phyloP scores from a whole-genome alignment of 2,329 filamentous ascomycete species.

The Paracoccidioides brasiliensis region DNA sequence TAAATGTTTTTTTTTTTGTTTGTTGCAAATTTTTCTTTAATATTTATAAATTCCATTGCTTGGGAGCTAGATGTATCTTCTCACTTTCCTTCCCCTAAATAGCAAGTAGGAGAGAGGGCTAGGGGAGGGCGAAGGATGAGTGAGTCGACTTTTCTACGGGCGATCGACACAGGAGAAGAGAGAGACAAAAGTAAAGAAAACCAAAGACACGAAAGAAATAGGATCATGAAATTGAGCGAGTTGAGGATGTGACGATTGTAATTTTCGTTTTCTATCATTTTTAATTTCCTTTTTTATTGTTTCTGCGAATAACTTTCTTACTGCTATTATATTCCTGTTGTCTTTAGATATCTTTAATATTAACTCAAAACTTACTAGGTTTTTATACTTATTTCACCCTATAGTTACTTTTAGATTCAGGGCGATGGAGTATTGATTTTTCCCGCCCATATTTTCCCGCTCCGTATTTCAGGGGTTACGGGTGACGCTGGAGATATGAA shows the following conservation, averaged over 20 bases:
- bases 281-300: neutral
- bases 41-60: neutral
- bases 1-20: neutral
- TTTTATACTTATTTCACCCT: no score
- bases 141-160: neutral
- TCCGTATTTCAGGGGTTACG: neutral
- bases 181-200: no score
- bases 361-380: no score
- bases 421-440: neutral
- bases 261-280: neutral
- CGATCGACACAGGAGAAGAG: neutral
- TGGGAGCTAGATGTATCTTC: neutral
- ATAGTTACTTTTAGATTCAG: neutral
- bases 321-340: no score
- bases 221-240: neutral
- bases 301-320: neutral
- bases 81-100: neutral
- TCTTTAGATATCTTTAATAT: no score
- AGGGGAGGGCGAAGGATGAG: neutral
- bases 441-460: neutral
- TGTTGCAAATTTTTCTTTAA: no score
- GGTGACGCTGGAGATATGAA: no score
- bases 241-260: neutral
- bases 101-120: neutral
- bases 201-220: neutral